Conservation (phyloP, 2,329 filamentous ascomycete genomes). For the Talaromyces sp. region DNA sequence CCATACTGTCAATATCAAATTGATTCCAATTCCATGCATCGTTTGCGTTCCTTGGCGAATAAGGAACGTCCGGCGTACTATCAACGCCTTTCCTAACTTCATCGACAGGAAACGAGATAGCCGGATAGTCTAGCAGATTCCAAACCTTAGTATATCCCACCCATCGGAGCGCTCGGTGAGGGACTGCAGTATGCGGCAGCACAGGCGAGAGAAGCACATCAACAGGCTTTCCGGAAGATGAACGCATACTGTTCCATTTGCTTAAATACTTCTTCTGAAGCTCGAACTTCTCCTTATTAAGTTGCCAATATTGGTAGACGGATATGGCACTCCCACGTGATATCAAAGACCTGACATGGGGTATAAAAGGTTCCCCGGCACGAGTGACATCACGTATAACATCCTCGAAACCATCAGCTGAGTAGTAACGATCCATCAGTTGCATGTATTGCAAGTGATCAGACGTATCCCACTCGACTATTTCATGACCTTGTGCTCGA, state of each 20-base stretch:
- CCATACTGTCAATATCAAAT: constrained; percentile 44
- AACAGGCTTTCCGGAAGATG: constrained; percentile 46
- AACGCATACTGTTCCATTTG: constrained; percentile 53
- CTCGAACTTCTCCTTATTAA: constrained; percentile 57
- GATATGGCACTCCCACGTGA: constrained; percentile 54
- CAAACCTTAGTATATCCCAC: constrained; percentile 61
- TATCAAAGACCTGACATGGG: constrained; percentile 57
- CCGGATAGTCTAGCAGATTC: constrained; percentile 62
- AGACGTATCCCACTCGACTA: constrained; percentile 52
- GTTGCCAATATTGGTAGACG: constrained; percentile 64
- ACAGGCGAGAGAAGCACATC: constrained; percentile 59
- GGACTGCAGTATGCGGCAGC: constrained; percentile 57
- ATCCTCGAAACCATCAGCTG: constrained; percentile 62
- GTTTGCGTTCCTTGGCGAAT: constrained; percentile 46
- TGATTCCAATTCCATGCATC: constrained; percentile 53
- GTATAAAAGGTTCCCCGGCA: constrained; percentile 59
- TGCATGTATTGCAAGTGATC: constrained; percentile 56
- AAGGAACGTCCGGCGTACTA: constrained; percentile 25
- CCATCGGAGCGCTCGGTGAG: constrained; percentile 45
- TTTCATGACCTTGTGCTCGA: constrained; percentile 50
- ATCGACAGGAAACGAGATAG: constrained; percentile 56
- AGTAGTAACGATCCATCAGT: constrained; percentile 61
- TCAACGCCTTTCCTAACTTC: constrained; percentile 44
- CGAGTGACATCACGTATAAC: constrained; percentile 53
- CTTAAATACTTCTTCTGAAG: constrained; percentile 57